Conservation (phyloP, 371 early-diverging fungal species). For the Chytridium lagenaria region DNA sequence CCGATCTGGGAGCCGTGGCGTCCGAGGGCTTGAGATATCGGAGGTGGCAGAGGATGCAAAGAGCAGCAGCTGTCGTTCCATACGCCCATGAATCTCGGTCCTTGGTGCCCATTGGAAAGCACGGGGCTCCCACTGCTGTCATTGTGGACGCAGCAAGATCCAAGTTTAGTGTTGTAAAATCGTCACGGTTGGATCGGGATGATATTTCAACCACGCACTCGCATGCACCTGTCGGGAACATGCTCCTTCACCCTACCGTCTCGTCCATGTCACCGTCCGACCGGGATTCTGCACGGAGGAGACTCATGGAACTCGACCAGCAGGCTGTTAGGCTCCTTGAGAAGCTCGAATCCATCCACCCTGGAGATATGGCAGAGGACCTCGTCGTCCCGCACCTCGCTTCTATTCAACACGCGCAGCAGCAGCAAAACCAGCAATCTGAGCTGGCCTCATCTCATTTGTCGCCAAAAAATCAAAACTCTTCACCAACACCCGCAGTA, state of each 20-base stretch:
- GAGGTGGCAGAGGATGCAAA: neutral
- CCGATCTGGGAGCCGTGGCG: neutral
- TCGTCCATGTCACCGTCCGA: neutral
- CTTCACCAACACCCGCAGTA: neutral
- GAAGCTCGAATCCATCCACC: slow-evolving; percentile 29
- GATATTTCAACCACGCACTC: neutral
- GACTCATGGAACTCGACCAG: slow-evolving; percentile 28
- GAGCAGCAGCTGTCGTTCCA: too few relatives aligned
- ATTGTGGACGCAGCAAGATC: neutral
- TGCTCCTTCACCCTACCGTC: too few relatives aligned
- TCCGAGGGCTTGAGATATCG: neutral
- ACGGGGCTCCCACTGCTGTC: neutral
- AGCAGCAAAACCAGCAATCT: too few relatives aligned
- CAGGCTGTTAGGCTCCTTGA: slow-evolving; percentile 23
- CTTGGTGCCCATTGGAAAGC: too few relatives aligned
- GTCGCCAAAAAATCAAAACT: too few relatives aligned
- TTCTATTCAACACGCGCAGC: too few relatives aligned
- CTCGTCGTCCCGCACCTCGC: neutral
- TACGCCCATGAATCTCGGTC: too few relatives aligned
- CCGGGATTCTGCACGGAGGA: neutral
- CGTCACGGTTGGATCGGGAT: neutral
- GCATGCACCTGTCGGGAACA: neutral
- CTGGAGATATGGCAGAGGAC: slow-evolving; percentile 24
- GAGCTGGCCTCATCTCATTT: too few relatives aligned
- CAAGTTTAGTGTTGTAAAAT: neutral